These are phyloP conservation scores for Lonicera japonica DNA, from an alignment of 129 eudicot genomes.

Conservation along the genomic window DNA sequence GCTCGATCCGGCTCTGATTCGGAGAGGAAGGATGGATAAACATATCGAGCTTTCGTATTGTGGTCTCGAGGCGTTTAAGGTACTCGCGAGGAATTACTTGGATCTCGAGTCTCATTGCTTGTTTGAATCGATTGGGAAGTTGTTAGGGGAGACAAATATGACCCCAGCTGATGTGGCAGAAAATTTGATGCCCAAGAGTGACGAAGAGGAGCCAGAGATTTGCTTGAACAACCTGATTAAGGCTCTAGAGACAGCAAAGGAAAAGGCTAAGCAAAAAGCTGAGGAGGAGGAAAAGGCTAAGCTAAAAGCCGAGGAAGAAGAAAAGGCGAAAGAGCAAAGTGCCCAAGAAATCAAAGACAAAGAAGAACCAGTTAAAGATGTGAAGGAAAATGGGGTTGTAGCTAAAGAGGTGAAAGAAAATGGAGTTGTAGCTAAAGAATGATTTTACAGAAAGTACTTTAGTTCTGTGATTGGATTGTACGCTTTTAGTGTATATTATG, in stretches of 20 bases:
- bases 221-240: slow-evolving; percentile 2
- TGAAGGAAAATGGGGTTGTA: not conserved
- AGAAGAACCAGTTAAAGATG: not conserved
- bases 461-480: too few relatives aligned
- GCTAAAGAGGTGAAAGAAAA: not conserved
- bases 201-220: not conserved
- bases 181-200: slow-evolving; percentile 6
- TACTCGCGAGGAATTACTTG: slow-evolving; percentile 6
- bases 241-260: slow-evolving; percentile 6
- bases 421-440: too few relatives aligned
- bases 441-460: too few relatives aligned
- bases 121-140: not conserved
- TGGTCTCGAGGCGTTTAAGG: slow-evolving; percentile 2
- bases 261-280: not conserved
- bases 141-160: not conserved
- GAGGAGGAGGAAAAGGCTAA: not conserved
- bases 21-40: slow-evolving; percentile 3
- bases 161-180: slow-evolving; percentile 6
- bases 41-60: slow-evolving; percentile 1
- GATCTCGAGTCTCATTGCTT: not conserved
- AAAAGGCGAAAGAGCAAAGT: not conserved
- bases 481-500: too few relatives aligned
- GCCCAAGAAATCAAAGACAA: not conserved
- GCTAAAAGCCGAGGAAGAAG: not conserved
- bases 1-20: slow-evolving; percentile 5